A percentile compares a stretch with the other conserved stretches of the same genome.
These are phyloP conservation scores for Phaeophleospora eucalypticola DNA, from an alignment of 2,329 filamentous ascomycete species.

Conservation along the genomic window DNA sequence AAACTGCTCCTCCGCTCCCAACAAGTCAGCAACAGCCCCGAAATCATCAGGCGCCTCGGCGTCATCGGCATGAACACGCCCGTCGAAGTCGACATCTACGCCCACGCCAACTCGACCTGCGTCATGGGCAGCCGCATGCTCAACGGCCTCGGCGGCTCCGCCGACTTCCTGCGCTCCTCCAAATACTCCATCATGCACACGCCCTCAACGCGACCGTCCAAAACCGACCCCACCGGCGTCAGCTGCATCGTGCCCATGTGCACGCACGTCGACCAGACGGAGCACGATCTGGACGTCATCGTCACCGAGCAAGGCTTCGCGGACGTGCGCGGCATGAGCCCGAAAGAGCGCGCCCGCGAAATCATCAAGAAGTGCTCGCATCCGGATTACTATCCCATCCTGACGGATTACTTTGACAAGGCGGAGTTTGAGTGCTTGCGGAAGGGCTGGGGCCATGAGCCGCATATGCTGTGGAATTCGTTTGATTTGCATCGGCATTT, in stretches of 20 bases:
- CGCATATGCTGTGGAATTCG: constrained; percentile 76
- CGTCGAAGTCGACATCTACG: constrained; percentile 91
- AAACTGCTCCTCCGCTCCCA: constrained; percentile 85
- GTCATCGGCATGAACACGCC: constrained; percentile 95
- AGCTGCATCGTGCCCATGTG: constrained; percentile 91
- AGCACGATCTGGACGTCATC: constrained; percentile 86
- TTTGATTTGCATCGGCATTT: constrained; percentile 89
- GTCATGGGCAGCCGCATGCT: constrained; percentile 87
- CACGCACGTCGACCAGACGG: constrained; percentile 88
- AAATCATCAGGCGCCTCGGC: constrained; percentile 82
- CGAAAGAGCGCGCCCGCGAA: constrained; percentile 73
- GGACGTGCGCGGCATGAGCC: constrained; percentile 76
- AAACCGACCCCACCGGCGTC: constrained; percentile 77
- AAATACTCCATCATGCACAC: constrained; percentile 96
- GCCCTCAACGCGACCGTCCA: constrained; percentile 72
- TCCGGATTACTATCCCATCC: constrained; percentile 77
- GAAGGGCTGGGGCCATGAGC: constrained; percentile 88
- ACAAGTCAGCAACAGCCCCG: constrained; percentile 81
- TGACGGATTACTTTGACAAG: constrained; percentile 77
- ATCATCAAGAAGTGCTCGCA: constrained; percentile 87
- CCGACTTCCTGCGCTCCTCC: constrained; percentile 72
- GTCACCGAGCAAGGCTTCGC: constrained; percentile 77
- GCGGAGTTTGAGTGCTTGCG: constrained; percentile 80
- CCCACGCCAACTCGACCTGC: constrained; percentile 85
- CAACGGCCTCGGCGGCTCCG: constrained; percentile 76